These are phyloP conservation scores for Melaleuca quinquenervia DNA, from an alignment of 345 rosid genomes.

Conservation along the genomic window DNA sequence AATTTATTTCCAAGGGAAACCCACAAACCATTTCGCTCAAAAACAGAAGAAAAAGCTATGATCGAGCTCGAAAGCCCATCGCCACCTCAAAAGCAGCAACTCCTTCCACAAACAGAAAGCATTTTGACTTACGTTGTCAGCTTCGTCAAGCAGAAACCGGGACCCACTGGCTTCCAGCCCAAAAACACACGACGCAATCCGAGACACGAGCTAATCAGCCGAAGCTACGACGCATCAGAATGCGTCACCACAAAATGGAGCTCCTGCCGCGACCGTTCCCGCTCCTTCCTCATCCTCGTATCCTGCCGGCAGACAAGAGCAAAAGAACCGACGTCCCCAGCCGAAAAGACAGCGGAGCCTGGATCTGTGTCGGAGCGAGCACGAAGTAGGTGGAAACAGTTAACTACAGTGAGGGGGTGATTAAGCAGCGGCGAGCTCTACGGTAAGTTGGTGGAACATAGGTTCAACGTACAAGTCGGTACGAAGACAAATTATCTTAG, in stretches of 20 bases:
- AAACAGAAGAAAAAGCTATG: not conserved
- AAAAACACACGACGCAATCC: not conserved
- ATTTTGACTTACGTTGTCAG: not conserved
- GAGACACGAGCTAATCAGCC: not conserved
- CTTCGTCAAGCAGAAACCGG: not conserved
- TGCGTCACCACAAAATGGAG: not conserved
- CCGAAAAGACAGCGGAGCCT: not conserved
- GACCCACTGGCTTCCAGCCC: not conserved
- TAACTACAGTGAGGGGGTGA: not conserved
- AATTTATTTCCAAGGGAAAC: not conserved
- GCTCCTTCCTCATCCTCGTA: not conserved
- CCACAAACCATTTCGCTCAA: not conserved
- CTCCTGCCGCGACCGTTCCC: not conserved
- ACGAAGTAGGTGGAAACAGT: not conserved
- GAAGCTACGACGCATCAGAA: not conserved
- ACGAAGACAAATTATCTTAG: not conserved
- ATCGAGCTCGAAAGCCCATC: not conserved
- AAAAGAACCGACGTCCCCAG: not conserved
- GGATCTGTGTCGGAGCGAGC: not conserved
- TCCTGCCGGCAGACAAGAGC: not conserved
- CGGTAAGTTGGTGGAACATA: not conserved
- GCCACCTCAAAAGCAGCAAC: not conserved
- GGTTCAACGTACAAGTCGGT: not conserved
- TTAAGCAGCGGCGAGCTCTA: not conserved
- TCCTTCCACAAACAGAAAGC: not conserved